These are phyloP conservation scores for Coix lacrymajobi DNA, from an alignment of 176 grass and related monocot genomes.

Conservation along the genomic window DNA sequence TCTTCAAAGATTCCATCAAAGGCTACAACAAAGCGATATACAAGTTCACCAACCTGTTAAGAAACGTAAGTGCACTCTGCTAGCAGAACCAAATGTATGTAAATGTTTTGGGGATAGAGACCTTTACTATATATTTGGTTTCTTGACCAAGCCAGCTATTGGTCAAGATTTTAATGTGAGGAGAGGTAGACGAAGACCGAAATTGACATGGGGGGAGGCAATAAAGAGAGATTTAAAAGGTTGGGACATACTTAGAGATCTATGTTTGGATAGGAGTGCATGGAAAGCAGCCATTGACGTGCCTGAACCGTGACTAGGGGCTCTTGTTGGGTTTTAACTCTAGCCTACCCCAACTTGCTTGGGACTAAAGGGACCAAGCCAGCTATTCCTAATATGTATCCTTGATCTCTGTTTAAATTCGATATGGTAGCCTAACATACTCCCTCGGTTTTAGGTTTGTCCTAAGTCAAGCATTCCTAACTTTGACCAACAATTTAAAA, in stretches of 20 bases:
- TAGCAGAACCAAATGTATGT: conserved; percentile 5
- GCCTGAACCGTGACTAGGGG: too few relatives aligned
- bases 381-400: not conserved
- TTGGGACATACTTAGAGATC: too few relatives aligned
- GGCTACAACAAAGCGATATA: conserved; percentile 59
- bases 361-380: too few relatives aligned
- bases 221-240: too few relatives aligned
- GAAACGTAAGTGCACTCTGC: not conserved
- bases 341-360: too few relatives aligned
- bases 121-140: not conserved
- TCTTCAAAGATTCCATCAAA: conserved; percentile 85
- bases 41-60: conserved; percentile 13
- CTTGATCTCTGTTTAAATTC: conserved; percentile 2
- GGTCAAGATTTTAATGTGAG: too few relatives aligned
- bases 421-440: not conserved
- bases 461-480: not conserved
- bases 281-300: too few relatives aligned
- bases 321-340: too few relatives aligned
- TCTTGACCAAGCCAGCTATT: not conserved
- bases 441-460: not conserved
- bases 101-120: conserved; percentile 11
- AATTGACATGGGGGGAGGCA: too few relatives aligned
- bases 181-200: too few relatives aligned
- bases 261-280: too few relatives aligned
- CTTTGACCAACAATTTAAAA: not conserved